Evolutionary conservation across 208 protist genomes (phyloP).

Genomic region (Herpetomonas samuelpessoai): DNA sequence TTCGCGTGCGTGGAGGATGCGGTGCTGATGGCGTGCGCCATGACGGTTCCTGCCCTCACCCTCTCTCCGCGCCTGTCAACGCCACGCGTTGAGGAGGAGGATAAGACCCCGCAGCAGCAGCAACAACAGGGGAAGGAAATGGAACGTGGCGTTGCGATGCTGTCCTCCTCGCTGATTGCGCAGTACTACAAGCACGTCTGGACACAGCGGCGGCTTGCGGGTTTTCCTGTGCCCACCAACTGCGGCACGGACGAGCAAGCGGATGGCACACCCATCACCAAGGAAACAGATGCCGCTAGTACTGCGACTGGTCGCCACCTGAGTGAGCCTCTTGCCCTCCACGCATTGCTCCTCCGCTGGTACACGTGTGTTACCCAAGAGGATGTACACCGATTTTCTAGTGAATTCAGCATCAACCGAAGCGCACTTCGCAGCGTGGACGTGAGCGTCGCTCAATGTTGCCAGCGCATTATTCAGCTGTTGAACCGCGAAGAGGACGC

Average conservation of each 20-base stretch:
- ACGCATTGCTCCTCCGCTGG: conserved; percentile 55
- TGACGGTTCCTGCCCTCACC: conserved; percentile 64
- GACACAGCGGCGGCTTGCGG: conserved; percentile 32
- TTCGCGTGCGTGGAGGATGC: conserved; percentile 78
- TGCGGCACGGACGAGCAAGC: neutral
- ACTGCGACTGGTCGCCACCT: conserved; percentile 25
- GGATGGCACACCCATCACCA: neutral
- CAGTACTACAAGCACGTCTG: conserved; percentile 22
- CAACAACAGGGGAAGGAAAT: no score
- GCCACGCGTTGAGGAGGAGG: neutral
- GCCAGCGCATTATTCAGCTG: conserved; percentile 41
- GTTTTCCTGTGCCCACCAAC: conserved; percentile 7
- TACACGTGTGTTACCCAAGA: conserved; percentile 39
- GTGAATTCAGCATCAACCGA: conserved; percentile 31
- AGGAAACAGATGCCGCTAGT: neutral
- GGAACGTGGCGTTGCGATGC: neutral
- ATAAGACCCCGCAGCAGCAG: no score
- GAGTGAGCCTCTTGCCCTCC: conserved; percentile 71
- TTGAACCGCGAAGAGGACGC: conserved; percentile 12
- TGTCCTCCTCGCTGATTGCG: conserved; percentile 22
- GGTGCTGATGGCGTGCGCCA: conserved; percentile 66
- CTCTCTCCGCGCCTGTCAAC: conserved; percentile 23
- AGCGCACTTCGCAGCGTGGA: conserved; percentile 62
- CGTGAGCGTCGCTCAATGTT: conserved; percentile 51
- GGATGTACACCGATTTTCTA: conserved; percentile 19